Evolutionary conservation across 208 protist genomes (phyloP).

Genomic region (Crithidia sp.): DNA sequence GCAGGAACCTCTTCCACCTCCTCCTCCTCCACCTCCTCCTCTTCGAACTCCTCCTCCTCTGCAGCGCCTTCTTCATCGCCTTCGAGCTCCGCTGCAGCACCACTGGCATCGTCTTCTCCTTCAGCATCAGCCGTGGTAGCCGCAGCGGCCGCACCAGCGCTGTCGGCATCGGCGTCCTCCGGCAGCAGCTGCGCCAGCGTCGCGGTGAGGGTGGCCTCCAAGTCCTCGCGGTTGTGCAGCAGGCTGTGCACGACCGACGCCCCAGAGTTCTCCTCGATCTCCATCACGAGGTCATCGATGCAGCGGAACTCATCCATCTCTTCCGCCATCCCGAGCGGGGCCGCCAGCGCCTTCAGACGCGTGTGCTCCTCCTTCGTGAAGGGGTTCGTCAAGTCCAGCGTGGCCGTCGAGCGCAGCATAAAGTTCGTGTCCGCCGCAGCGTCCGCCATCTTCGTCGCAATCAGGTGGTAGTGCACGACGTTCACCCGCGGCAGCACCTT

Average conservation of each 20-base stretch:
- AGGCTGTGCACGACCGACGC: conserved; percentile 82
- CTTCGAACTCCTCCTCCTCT: conserved; percentile 27
- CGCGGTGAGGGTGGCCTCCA: conserved; percentile 81
- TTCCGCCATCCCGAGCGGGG: conserved; percentile 69
- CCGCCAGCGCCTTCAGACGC: conserved; percentile 58
- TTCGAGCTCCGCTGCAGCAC: not conserved
- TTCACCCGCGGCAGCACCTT: conserved; percentile 70
- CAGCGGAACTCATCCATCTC: conserved; percentile 61
- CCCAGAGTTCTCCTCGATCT: conserved; percentile 52
- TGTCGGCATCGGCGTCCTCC: conserved; percentile 54
- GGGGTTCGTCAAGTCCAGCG: conserved; percentile 70
- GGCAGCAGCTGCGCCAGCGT: conserved; percentile 85
- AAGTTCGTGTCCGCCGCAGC: conserved; percentile 24
- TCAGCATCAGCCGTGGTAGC: conserved; percentile 6
- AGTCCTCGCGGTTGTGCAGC: conserved; percentile 74
- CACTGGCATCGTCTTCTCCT: too few species aligned
- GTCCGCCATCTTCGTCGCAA: conserved; percentile 62
- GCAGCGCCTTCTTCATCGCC: not conserved
- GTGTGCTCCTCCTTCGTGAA: conserved; percentile 64
- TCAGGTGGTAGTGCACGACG: conserved; percentile 84
- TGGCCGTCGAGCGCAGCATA: conserved; percentile 43
- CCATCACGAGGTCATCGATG: conserved; percentile 74
- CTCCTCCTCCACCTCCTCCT: conserved; percentile 23
- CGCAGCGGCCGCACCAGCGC: conserved; percentile 1
- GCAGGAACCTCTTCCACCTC: conserved; percentile 9